Conservation (phyloP, 352 stramenopile genomes). For the Phytophthora cryptogea region DNA sequence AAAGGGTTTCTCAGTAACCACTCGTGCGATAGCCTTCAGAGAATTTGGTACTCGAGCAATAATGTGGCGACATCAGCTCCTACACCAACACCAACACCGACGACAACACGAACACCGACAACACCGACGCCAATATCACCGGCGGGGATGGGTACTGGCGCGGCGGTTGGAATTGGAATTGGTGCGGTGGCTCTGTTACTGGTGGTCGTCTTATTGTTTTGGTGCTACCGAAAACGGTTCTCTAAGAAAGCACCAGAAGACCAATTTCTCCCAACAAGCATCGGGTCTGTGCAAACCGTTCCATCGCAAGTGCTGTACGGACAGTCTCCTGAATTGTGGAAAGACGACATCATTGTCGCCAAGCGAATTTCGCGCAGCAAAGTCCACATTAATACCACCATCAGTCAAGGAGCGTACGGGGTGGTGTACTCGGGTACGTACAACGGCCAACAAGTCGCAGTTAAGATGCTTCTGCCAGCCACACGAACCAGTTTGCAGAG, state of each 20-base stretch:
- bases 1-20: neutral
- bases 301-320: neutral
- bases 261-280: conserved; percentile 10
- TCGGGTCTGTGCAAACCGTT: neutral
- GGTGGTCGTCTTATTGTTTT: neutral
- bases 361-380: conserved; percentile 39
- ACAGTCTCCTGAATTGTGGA: conserved; percentile 18
- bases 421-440: conserved; percentile 43
- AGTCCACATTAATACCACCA: conserved; percentile 22
- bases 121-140: neutral
- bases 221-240: conserved; percentile 6
- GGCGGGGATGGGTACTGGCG: conserved; percentile 2
- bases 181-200: conserved; percentile 1
- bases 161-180: conserved; percentile 5
- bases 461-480: conserved; percentile 45
- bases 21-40: conserved; percentile 1
- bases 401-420: conserved; percentile 42
- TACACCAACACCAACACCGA: neutral
- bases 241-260: conserved; percentile 5
- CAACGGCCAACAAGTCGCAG: conserved; percentile 37
- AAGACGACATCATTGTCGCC: conserved; percentile 28
- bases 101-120: no score
- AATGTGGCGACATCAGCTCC: neutral
- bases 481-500: conserved; percentile 21
- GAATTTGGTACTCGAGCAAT: conserved; percentile 18